Conservation (phyloP, 2,329 filamentous ascomycete species). For the Penicillium sp. region DNA sequence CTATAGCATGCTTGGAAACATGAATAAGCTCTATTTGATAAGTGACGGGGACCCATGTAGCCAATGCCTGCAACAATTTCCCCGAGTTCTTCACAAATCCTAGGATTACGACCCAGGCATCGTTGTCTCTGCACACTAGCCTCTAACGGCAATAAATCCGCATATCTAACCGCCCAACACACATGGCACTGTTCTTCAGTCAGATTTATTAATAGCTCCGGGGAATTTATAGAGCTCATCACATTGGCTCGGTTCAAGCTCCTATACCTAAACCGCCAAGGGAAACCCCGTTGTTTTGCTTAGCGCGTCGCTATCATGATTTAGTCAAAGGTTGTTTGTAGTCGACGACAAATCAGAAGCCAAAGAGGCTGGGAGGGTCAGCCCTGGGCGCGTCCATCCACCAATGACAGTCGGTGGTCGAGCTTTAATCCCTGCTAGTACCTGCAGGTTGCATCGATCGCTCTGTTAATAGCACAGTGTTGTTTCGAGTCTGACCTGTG, state of each 20-base stretch:
- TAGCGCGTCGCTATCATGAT: conserved; percentile 24
- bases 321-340: conserved; percentile 18
- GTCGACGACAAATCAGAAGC: conserved; percentile 15
- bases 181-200: conserved; percentile 13
- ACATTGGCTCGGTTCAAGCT: conserved; percentile 6
- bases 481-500: conserved; percentile 26
- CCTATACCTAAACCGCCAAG: conserved; percentile 18
- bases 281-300: conserved; percentile 26
- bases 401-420: conserved; percentile 24
- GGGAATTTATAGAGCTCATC: conserved; percentile 16
- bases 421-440: conserved; percentile 21
- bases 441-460: conserved; percentile 26
- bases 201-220: conserved; percentile 24
- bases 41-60: background rate
- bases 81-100: conserved; percentile 6
- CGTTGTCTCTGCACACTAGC: conserved; percentile 27
- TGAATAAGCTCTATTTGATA: background rate
- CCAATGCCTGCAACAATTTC: conserved; percentile 2
- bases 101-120: background rate
- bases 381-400: conserved; percentile 20
- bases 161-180: conserved; percentile 22
- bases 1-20: background rate
- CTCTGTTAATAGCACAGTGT: conserved; percentile 28
- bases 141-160: conserved; percentile 18
- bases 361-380: conserved; percentile 13